These are phyloP conservation scores for Arctostaphylos glauca DNA, from an alignment of 148 eudicot genomes.

Conservation along the genomic window DNA sequence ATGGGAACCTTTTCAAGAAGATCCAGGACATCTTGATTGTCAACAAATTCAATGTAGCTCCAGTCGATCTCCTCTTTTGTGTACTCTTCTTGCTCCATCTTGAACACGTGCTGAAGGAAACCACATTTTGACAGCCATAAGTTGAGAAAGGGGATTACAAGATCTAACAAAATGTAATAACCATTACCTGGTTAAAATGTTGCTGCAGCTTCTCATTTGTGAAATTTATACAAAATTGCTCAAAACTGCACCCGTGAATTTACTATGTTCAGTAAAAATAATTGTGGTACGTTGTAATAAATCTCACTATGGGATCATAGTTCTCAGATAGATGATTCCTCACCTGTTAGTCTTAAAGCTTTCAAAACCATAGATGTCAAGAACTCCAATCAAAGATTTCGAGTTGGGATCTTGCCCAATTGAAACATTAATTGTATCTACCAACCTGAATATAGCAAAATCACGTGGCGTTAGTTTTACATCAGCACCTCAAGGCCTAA, in stretches of 20 bases:
- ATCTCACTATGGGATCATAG: not conserved
- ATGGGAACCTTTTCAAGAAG: constrained; percentile 85
- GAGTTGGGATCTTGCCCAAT: constrained; percentile 97
- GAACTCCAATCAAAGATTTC: constrained; percentile 86
- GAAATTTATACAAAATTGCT: constrained; percentile 96
- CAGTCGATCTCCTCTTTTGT: constrained; percentile 83
- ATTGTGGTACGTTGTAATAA: constrained; percentile 2
- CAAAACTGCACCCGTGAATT: constrained; percentile 62
- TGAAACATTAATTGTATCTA: constrained; percentile 79
- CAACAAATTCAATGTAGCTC: constrained; percentile 98
- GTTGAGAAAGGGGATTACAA: not conserved
- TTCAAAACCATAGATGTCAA: constrained; percentile 99
- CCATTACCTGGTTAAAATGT: constrained; percentile 90
- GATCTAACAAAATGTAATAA: constrained; percentile 1
- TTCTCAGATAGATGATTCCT: constrained; percentile 15
- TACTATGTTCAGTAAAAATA: constrained; percentile 16
- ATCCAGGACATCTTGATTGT: constrained; percentile 96
- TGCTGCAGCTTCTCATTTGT: constrained; percentile 99
- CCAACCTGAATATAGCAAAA: constrained; percentile 64
- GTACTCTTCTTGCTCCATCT: constrained; percentile 98
- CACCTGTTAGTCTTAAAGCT: constrained; percentile 95
- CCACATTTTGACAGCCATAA: constrained; percentile 18
- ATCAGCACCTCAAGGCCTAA: constrained; percentile 6
- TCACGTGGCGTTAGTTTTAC: constrained; percentile 11
- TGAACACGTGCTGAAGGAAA: constrained; percentile 86